phyloP scores from a whole-genome alignment of 1,139 yeast species.

The Suhomyces terraborum region DNA sequence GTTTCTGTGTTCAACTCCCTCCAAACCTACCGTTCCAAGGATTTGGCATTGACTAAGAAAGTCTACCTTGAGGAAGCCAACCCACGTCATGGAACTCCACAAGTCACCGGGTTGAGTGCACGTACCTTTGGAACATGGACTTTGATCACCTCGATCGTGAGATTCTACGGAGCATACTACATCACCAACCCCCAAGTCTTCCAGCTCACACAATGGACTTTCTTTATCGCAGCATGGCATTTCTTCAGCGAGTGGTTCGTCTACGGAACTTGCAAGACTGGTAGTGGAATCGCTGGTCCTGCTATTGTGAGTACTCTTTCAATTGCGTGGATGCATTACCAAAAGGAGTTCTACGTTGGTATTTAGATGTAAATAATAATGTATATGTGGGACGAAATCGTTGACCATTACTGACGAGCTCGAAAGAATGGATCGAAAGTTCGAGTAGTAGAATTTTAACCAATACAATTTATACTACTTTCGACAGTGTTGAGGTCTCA shows the following conservation, averaged over 20 bases:
- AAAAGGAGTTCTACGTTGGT: slow-evolving; percentile 52
- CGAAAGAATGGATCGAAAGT: no score
- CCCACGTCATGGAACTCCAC: slow-evolving; percentile 27
- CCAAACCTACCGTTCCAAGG: slow-evolving; percentile 77
- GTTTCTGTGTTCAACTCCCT: slow-evolving; percentile 88
- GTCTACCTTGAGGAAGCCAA: slow-evolving; percentile 72
- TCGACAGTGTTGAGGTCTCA: no score
- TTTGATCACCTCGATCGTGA: slow-evolving; percentile 75
- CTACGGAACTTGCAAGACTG: slow-evolving; percentile 77
- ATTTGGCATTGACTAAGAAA: slow-evolving; percentile 68
- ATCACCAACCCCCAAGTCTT: slow-evolving; percentile 64
- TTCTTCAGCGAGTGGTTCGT: slow-evolving; percentile 82
- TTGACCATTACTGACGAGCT: no score
- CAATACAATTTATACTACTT: no score
- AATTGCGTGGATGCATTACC: slow-evolving; percentile 60
- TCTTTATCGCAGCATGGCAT: slow-evolving; percentile 79
- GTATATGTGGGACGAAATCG: no score
- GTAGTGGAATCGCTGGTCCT: slow-evolving; percentile 90
- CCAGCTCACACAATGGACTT: slow-evolving; percentile 81
- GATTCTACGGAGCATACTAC: slow-evolving; percentile 84
- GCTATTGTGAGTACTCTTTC: slow-evolving; percentile 62
- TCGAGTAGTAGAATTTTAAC: no score
- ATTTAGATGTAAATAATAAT: no score
- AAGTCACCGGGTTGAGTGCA: slow-evolving; percentile 76
- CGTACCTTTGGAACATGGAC: slow-evolving; percentile 99